These are phyloP conservation scores for Dictyostelium discoideum DNA, from an alignment of 78 protist genomes.

Conservation along the genomic window DNA sequence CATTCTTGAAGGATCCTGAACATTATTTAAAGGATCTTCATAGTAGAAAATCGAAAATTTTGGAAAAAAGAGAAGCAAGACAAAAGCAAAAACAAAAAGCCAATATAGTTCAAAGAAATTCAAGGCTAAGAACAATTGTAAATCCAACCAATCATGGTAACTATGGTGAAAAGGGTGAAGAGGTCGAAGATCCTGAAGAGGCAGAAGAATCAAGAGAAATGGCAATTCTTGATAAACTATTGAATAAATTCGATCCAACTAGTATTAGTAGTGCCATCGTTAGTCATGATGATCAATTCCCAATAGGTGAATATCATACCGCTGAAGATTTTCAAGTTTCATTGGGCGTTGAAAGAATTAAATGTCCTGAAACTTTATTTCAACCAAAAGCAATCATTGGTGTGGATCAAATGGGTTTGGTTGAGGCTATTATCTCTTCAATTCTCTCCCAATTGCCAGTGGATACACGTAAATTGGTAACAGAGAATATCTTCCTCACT, in stretches of 20 bases:
- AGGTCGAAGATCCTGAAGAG: slow-evolving; percentile 43
- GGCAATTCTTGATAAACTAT: slow-evolving; percentile 16
- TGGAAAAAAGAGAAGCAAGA: slow-evolving; percentile 20
- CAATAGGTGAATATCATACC: slow-evolving; percentile 7
- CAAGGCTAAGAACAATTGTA: slow-evolving; percentile 14
- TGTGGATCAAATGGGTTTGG: slow-evolving; percentile 65
- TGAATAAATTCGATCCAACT: slow-evolving; percentile 63
- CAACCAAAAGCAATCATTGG: slow-evolving; percentile 80
- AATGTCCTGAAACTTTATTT: slow-evolving; percentile 57
- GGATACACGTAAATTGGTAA: not conserved
- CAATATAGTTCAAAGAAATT: slow-evolving; percentile 23
- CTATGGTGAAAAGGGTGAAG: not conserved
- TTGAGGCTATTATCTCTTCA: slow-evolving; percentile 25
- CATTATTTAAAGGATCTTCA: slow-evolving; percentile 21
- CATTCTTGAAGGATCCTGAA: slow-evolving; percentile 49
- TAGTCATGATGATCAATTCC: not conserved
- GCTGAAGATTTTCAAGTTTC: slow-evolving; percentile 56
- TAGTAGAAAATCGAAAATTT: not conserved
- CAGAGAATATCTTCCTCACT: slow-evolving; percentile 46
- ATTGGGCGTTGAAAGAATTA: slow-evolving; percentile 73
- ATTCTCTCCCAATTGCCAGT: not conserved
- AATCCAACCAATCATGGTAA: not conserved
- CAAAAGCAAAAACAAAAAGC: slow-evolving; percentile 2
- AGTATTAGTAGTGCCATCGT: not conserved
- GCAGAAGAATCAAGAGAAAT: slow-evolving; percentile 21